Percentiles rank a stretch among this genome's conserved stretches.
phyloP scores from a whole-genome alignment of 768 basidiomycete genomes.

The Lactarius quietus region DNA sequence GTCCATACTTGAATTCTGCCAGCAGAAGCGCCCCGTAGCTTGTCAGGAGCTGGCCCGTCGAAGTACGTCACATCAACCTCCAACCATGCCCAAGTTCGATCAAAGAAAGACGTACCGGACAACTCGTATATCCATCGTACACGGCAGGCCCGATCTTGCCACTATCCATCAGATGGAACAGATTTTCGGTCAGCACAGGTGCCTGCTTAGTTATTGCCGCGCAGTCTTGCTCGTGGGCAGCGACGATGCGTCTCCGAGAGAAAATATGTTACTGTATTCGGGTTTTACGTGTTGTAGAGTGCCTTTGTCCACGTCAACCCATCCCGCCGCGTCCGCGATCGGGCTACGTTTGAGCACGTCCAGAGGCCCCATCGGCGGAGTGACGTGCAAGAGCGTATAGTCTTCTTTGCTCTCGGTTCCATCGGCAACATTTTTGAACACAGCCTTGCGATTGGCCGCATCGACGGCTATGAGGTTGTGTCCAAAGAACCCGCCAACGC shows the following conservation, averaged over 20 bases:
- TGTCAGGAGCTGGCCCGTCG: constrained; percentile 56
- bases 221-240: constrained; percentile 96
- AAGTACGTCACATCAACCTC: constrained; percentile 3
- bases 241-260: constrained; percentile 89
- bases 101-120: constrained; percentile 55
- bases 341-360: constrained; percentile 75
- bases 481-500: constrained; percentile 75
- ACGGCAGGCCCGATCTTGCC: constrained; percentile 64
- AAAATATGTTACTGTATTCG: constrained; percentile 76
- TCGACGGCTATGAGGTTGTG: constrained; percentile 82
- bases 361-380: constrained; percentile 90
- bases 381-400: constrained; percentile 81
- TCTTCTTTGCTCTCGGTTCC: constrained; percentile 65
- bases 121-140: constrained; percentile 90
- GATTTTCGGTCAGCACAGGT: constrained; percentile 87
- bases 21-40: constrained; percentile 82
- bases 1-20: constrained; percentile 92
- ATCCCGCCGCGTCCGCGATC: constrained; percentile 77
- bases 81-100: neutral
- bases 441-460: constrained; percentile 65
- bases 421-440: constrained; percentile 71
- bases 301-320: constrained; percentile 80
- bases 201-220: constrained; percentile 91
- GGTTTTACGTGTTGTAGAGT: constrained; percentile 85
- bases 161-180: constrained; percentile 69